Conservation (phyloP, 495 filamentous ascomycete genomes). For the Podospora anserina region DNA sequence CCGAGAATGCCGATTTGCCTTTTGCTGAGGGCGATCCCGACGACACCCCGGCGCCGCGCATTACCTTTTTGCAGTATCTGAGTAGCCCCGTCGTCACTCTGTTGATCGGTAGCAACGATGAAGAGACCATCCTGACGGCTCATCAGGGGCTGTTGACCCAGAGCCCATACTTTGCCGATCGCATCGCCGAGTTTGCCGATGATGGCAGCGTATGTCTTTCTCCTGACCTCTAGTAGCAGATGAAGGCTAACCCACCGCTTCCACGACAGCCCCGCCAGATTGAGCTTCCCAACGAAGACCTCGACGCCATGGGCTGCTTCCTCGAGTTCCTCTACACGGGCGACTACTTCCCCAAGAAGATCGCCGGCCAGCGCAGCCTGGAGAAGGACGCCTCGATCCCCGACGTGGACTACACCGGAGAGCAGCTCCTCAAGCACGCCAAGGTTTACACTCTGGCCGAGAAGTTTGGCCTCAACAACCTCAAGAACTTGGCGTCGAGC, state of each 20-base stretch:
- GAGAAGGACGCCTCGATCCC: slow-evolving; percentile 58
- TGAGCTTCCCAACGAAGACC: slow-evolving; percentile 63
- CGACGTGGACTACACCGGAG: slow-evolving; percentile 64
- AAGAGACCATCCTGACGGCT: slow-evolving; percentile 63
- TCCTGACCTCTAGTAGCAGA: background rate
- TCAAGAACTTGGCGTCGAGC: slow-evolving; percentile 73
- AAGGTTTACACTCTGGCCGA: slow-evolving; percentile 85
- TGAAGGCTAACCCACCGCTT: background rate
- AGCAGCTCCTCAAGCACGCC: slow-evolving; percentile 79
- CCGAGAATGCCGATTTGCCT: slow-evolving; percentile 33
- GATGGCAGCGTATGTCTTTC: slow-evolving; percentile 44
- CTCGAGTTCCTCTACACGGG: slow-evolving; percentile 90
- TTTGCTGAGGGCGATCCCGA: slow-evolving; percentile 44
- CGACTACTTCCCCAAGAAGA: slow-evolving; percentile 77
- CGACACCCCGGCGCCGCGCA: slow-evolving; percentile 35
- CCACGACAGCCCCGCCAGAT: slow-evolving; percentile 57
- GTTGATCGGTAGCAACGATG: slow-evolving; percentile 61
- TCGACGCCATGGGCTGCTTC: slow-evolving; percentile 81
- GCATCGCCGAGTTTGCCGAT: slow-evolving; percentile 55
- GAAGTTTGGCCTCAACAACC: slow-evolving; percentile 66
- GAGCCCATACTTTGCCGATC: slow-evolving; percentile 70
- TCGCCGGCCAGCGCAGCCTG: slow-evolving; percentile 52
- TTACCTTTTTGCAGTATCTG: slow-evolving; percentile 57
- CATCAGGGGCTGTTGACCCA: slow-evolving; percentile 73
- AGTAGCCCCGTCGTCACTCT: slow-evolving; percentile 77